Base-by-base conservation (phyloP, 768 basidiomycete genomes). In the Termitomyces sp. region DNA sequence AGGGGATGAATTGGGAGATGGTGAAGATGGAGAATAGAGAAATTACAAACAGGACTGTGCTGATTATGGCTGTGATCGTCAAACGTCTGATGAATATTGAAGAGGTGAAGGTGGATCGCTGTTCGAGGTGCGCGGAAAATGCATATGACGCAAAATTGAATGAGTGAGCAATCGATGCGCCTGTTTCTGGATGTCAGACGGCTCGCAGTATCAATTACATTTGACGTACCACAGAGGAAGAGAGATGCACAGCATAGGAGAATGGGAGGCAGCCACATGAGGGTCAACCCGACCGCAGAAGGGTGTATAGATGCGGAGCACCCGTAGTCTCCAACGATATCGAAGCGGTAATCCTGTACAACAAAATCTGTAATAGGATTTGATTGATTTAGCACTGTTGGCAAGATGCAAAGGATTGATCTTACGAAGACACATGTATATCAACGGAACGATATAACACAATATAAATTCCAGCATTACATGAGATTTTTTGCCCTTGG, bases 351-450 rank as follows among this genome's bases (percentile, higher is more conserved):
- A 57, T 83, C 81, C 66, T 87, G 85, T 30, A 79, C 76, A 51
- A 87, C 65, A 55, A 76, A 72, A 65, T 85, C 87, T 89, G 58
- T 20, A 47, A 16, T 42, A n/a, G 18, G 1, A 37, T 45, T 27
- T 37, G 16, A 50, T 53, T 9, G 30, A 20, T 24, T 12, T 20
- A 18, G 24, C 5, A 30, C 22, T 3, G 2, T 2, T 30, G 27
- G 15, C 6, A 12, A 22, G n/a, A 55, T 6, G 37, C 15, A 13
- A 22, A 27, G 12, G 56, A 16, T 8, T 30, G 2, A 9, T 79
- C 86, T 61, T 65, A 89, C 85, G 85, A 7, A 87, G 68, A n/a
- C 72, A 70, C 73, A 84, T 81, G 66, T 83, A 85, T 20, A 85
- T 52, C 41, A 81, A 41, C 44, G 89, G 88, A 18, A 88, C 46